Percentiles rank a stretch among this genome's conserved stretches.
Evolutionary conservation across 352 stramenopile genomes (phyloP).

Genomic region (Globisporangium acanthophoron): DNA sequence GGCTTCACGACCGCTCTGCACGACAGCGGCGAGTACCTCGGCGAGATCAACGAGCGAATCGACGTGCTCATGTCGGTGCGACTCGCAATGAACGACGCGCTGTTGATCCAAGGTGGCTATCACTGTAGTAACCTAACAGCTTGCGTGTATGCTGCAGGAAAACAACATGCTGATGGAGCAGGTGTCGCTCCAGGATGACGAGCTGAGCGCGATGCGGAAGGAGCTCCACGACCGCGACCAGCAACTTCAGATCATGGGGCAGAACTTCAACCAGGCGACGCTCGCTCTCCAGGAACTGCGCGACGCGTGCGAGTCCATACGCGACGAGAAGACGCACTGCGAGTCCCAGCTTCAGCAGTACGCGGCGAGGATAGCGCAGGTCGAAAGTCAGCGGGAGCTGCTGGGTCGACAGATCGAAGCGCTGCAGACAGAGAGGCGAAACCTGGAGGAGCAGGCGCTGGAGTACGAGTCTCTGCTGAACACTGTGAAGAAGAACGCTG

Average conservation of each 20-base stretch:
- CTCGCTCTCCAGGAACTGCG: constrained; percentile 59
- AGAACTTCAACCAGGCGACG: constrained; percentile 76
- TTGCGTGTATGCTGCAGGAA: constrained; percentile 23
- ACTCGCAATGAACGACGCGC: not conserved
- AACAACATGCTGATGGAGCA: constrained; percentile 83
- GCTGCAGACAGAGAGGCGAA: constrained; percentile 23
- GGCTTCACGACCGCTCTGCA: constrained; percentile 27
- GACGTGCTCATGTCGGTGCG: constrained; percentile 73
- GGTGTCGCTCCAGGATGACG: constrained; percentile 69
- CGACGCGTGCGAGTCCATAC: constrained; percentile 43
- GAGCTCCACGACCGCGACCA: constrained; percentile 58
- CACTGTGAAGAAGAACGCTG: constrained; percentile 52
- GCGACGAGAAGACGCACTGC: constrained; percentile 56
- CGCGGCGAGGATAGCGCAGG: constrained; percentile 50
- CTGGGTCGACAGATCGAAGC: constrained; percentile 29
- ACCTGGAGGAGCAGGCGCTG: constrained; percentile 38
- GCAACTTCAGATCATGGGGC: constrained; percentile 63
- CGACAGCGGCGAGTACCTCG: constrained; percentile 47
- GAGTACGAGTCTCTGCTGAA: constrained; percentile 60
- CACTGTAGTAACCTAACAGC: not conserved
- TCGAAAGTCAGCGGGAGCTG: constrained; percentile 54
- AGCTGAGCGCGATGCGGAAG: constrained; percentile 57
- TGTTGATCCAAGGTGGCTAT: not conserved
- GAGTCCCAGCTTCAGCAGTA: constrained; percentile 71
- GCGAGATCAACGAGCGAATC: constrained; percentile 73